These are phyloP conservation scores for Scytalidium lignicola DNA, from an alignment of 2,329 filamentous ascomycete genomes.

Conservation along the genomic window DNA sequence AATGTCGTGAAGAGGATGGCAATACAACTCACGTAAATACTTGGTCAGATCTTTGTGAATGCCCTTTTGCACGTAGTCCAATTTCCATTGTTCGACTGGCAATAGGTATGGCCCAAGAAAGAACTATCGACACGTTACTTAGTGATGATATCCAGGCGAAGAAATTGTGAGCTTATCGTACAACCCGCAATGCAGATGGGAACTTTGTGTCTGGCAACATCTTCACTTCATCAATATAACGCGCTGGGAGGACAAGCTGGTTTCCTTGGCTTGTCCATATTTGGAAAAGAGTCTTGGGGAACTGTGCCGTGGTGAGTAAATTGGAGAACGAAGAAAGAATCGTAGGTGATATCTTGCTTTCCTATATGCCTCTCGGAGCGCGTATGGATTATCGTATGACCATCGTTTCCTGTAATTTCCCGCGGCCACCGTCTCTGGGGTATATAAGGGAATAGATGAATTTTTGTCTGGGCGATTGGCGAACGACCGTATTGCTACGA, in stretches of 20 bases:
- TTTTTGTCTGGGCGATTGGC: no score
- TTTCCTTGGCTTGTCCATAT: conserved; percentile 12
- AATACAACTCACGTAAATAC: conserved; percentile 4
- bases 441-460: background rate
- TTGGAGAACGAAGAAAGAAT: background rate
- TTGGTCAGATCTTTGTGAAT: conserved; percentile 5
- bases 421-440: background rate
- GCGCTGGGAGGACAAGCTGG: conserved; percentile 8
- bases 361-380: conserved; percentile 5
- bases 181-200: conserved; percentile 1
- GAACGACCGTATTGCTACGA: no score
- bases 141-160: background rate
- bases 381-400: conserved; percentile 3
- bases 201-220: conserved; percentile 10
- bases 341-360: conserved; percentile 3
- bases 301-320: background rate
- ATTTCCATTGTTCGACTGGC: conserved; percentile 2
- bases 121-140: conserved; percentile 1
- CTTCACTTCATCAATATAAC: conserved; percentile 12
- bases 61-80: conserved; percentile 3
- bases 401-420: conserved; percentile 4
- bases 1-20: no score
- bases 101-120: conserved; percentile 2
- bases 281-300: conserved; percentile 1
- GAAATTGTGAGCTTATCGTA: background rate